These are phyloP conservation scores for Podospora conica DNA, from an alignment of 495 filamentous ascomycete genomes.

Conservation along the genomic window DNA sequence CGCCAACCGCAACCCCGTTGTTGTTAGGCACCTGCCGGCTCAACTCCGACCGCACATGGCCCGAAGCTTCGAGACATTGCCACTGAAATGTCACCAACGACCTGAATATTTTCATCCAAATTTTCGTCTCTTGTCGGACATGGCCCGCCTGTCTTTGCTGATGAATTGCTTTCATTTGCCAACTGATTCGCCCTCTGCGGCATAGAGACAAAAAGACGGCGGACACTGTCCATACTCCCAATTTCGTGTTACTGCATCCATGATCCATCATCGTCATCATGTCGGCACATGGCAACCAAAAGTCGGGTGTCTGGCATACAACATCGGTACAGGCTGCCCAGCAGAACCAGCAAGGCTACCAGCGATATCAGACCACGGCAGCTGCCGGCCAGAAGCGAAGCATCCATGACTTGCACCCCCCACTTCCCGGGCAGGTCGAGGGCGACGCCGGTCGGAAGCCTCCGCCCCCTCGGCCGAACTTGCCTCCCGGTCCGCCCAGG, in stretches of 20 bases:
- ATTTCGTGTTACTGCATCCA: background rate
- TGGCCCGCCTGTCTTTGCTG: background rate
- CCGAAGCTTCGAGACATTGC: background rate
- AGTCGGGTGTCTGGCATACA: slow-evolving; percentile 24
- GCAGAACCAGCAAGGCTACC: background rate
- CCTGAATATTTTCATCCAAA: too few species aligned
- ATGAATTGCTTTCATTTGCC: background rate
- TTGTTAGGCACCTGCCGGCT: background rate
- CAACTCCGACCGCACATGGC: background rate
- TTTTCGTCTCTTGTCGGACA: background rate
- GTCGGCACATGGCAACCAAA: background rate
- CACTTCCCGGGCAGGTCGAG: background rate
- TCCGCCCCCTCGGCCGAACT: slow-evolving; percentile 19
- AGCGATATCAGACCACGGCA: slow-evolving; percentile 9
- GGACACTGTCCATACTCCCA: background rate
- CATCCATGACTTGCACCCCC: slow-evolving; percentile 8
- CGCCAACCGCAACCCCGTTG: background rate
- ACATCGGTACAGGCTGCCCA: slow-evolving; percentile 21
- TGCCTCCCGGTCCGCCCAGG: slow-evolving; percentile 17
- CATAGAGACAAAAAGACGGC: background rate
- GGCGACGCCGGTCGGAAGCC: slow-evolving; percentile 15
- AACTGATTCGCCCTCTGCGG: background rate
- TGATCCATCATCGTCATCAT: background rate
- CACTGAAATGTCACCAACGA: background rate
- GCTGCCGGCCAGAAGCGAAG: slow-evolving; percentile 24